These are phyloP conservation scores for Penicillium griseofulvum DNA, from an alignment of 2,329 filamentous ascomycete species.

Conservation along the genomic window DNA sequence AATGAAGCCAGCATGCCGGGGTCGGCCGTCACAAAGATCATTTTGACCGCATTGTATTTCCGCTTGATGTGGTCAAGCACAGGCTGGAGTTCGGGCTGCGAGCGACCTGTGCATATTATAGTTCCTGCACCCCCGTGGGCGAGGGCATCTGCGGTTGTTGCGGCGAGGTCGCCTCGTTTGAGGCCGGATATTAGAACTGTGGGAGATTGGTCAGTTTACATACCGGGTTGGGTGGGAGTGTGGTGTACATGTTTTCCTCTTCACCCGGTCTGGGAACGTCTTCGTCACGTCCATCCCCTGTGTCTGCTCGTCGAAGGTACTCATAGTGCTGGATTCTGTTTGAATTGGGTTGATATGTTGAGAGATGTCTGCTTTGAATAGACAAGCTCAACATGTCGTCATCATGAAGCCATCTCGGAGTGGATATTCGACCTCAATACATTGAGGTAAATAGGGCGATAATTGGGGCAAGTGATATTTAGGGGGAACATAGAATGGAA, in stretches of 20 bases:
- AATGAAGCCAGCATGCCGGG: conserved; percentile 15
- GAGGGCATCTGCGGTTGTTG: conserved; percentile 27
- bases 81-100: conserved; percentile 23
- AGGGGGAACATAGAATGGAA: background rate
- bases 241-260: conserved; percentile 30
- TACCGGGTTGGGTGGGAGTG: background rate
- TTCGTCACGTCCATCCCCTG: conserved; percentile 32
- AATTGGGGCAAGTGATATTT: background rate
- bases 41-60: conserved; percentile 19
- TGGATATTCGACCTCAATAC: background rate
- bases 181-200: conserved; percentile 30
- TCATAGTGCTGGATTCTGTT: conserved; percentile 10
- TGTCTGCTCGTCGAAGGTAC: conserved; percentile 25
- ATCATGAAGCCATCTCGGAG: conserved; percentile 14
- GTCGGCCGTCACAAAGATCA: conserved; percentile 22
- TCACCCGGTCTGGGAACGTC: conserved; percentile 28
- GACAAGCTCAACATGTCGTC: conserved; percentile 12
- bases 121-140: conserved; percentile 26
- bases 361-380: background rate
- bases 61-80: conserved; percentile 25
- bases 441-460: too few relatives aligned
- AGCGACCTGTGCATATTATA: conserved; percentile 30
- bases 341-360: background rate
- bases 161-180: conserved; percentile 23
- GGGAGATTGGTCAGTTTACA: background rate